Evolutionary conservation across 1,284 basidiomycete genomes (phyloP).

Genomic region (Heterobasidion parviporum): DNA sequence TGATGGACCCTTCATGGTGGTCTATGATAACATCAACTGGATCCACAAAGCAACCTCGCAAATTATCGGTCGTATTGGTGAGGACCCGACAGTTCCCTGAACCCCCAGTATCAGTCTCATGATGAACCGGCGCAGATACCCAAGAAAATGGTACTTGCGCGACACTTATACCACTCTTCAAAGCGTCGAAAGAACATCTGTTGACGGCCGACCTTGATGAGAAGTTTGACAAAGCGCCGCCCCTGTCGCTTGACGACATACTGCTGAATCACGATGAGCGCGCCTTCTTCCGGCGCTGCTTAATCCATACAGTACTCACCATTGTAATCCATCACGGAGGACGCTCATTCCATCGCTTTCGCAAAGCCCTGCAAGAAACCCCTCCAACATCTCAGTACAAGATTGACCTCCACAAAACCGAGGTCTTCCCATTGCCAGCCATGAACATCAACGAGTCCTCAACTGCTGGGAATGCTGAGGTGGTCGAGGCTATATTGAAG

Average conservation of each 20-base stretch:
- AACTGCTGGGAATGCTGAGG: slow-evolving; percentile 26
- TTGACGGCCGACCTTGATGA: background rate
- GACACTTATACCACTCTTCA: slow-evolving; percentile 14
- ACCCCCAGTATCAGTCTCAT: too few relatives aligned
- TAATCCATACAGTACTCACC: slow-evolving; percentile 22
- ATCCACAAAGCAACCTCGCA: slow-evolving; percentile 22
- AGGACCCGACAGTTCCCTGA: background rate
- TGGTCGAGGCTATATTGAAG: slow-evolving; percentile 21
- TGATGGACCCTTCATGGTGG: background rate
- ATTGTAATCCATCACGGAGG: slow-evolving; percentile 18
- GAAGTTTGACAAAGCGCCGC: slow-evolving; percentile 1
- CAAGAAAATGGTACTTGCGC: slow-evolving; percentile 8
- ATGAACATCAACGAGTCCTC: slow-evolving; percentile 30
- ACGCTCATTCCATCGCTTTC: background rate
- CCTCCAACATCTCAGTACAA: slow-evolving; percentile 2
- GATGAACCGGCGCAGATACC: background rate
- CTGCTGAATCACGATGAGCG: slow-evolving; percentile 11
- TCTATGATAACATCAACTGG: background rate
- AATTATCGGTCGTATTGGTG: slow-evolving; percentile 18
- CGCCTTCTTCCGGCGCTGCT: slow-evolving; percentile 8
- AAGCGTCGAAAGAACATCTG: slow-evolving; percentile 7
- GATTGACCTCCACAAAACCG: slow-evolving; percentile 23
- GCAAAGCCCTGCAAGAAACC: background rate
- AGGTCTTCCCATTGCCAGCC: slow-evolving; percentile 23
- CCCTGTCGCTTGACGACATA: slow-evolving; percentile 5